phyloP scores from a whole-genome alignment of 768 basidiomycete genomes.

The Strobilomyces echinocephalus region DNA sequence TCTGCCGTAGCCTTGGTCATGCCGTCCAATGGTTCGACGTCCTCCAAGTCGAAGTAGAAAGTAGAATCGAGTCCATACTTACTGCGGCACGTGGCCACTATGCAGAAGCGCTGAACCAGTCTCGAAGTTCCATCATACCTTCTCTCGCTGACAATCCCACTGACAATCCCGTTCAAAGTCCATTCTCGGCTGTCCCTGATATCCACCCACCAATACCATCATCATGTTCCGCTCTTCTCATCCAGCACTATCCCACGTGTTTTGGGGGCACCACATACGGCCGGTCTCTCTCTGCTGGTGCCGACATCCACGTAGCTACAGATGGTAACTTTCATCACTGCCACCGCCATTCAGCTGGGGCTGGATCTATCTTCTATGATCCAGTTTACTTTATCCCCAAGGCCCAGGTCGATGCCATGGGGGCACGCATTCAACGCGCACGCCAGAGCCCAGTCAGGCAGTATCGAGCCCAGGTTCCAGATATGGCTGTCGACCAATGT shows the following conservation, averaged over 20 bases:
- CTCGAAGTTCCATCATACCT: no score
- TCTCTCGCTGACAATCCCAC: no score
- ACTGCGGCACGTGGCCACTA: no score
- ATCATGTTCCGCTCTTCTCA: background rate
- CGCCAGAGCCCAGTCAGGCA: no score
- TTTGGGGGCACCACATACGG: background rate
- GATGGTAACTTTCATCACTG: background rate
- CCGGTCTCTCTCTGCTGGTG: no score
- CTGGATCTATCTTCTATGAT: background rate
- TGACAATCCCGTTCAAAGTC: no score
- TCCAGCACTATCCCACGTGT: background rate
- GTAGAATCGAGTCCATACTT: background rate
- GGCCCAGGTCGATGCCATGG: background rate
- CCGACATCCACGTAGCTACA: background rate
- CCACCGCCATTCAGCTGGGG: background rate
- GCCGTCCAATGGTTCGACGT: background rate
- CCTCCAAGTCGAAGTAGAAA: background rate
- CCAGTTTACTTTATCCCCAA: background rate
- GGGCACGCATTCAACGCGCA: background rate
- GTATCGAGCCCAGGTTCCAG: background rate
- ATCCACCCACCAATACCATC: no score
- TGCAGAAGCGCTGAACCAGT: no score
- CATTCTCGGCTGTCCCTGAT: background rate
- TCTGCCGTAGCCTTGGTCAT: background rate
- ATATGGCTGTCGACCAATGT: background rate